These are phyloP conservation scores for Cyberlindnera meyerae DNA, from an alignment of 805 yeast genomes.

Conservation along the genomic window DNA sequence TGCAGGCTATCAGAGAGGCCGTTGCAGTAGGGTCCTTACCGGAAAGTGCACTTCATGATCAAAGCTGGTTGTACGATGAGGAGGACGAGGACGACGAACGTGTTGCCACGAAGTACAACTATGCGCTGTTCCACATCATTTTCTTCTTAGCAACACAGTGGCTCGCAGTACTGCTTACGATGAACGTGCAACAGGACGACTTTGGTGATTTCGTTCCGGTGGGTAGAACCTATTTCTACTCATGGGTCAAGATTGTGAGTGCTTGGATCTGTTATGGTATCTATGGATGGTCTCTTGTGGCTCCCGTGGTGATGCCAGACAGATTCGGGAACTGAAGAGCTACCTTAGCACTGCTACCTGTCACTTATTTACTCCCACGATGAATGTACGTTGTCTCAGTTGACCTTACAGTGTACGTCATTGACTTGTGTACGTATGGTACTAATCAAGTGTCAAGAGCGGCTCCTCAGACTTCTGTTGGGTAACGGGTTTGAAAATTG, in stretches of 20 bases:
- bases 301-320: constrained; percentile 89
- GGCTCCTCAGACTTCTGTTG: too few species aligned
- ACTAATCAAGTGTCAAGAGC: too few species aligned
- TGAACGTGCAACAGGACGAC: constrained; percentile 81
- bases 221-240: constrained; percentile 91
- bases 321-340: constrained; percentile 48
- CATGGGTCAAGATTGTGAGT: constrained; percentile 90
- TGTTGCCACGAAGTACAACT: constrained; percentile 70
- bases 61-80: constrained; percentile 48
- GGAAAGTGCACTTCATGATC: constrained; percentile 80
- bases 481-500: too few species aligned
- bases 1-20: constrained; percentile 86
- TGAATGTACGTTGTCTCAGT: too few species aligned
- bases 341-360: too few species aligned
- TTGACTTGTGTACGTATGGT: too few species aligned
- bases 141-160: constrained; percentile 96
- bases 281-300: constrained; percentile 87
- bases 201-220: constrained; percentile 92
- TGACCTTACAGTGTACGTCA: too few species aligned
- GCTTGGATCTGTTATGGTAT: constrained; percentile 88
- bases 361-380: too few species aligned
- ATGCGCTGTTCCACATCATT: constrained; percentile 81
- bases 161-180: constrained; percentile 88
- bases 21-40: constrained; percentile 96
- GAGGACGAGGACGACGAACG: constrained; percentile 54